Base-by-base conservation (phyloP, 208 protist genomes). In the Sergeia podlipaevii region DNA sequence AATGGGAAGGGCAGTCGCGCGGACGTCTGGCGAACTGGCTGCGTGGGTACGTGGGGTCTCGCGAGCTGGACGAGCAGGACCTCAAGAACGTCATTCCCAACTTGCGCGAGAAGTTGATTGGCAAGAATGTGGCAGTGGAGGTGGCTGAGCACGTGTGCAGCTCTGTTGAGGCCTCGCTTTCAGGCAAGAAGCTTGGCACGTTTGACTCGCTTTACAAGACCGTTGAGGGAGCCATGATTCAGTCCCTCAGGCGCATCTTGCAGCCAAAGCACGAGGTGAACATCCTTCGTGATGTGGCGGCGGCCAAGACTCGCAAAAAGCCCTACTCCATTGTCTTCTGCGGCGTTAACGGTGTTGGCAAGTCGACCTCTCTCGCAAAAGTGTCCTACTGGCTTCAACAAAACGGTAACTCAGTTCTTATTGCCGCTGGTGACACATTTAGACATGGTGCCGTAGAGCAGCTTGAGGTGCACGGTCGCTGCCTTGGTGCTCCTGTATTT, bases 301-400 rank as follows among this genome's bases (percentile, higher is more conserved):
- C 60, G 2, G 56, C 80, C 8, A 82, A 80, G 55, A 56, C 80
- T 26, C 64, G 89, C 18, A 66, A 81, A 11, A 61, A 89, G 29
- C 97, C 97, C 3, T 99, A 98, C 78, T 79, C 89, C 0, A 98
- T 99, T 42, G 88, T 97, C 17, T 95, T 99, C 17, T 95, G 95
- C 54, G 98, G 98, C 37, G 98, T 99, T n/a, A 99, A 99, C 72
- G 98, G 98, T 34, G 98, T 99, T 1, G 98, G 99, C 29, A 99
- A 99, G 82, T 98, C 93, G 0, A 99, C 98, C 1, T 97, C 95
- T n/a, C 81, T 99, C 4, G 84, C 98, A 15, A 99, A 99, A 79
- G 90, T 99, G 38, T 77, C 89, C 13, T 99, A 93, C 70, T 99
- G 95, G 93, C 79, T 99, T 30, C 74, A 89, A 34, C 85, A 97